Percentiles rank a stretch among this genome's conserved stretches.
Evolutionary conservation across 768 basidiomycete genomes (phyloP).

Genomic region (Calocera viscosa): DNA sequence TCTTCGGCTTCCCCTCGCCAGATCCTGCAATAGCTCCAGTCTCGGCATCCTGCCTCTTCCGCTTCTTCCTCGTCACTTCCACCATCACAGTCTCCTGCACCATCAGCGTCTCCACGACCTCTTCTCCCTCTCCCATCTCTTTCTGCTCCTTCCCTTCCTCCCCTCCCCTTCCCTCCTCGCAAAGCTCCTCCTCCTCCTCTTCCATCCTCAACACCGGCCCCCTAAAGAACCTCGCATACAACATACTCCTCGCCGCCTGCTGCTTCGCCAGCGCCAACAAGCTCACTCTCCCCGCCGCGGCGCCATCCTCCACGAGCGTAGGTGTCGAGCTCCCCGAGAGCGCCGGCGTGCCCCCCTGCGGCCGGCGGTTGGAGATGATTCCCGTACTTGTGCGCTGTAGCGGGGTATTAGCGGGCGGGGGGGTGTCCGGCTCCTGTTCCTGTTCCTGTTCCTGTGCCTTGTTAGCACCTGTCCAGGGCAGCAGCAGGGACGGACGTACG

Average conservation of each 20-base stretch:
- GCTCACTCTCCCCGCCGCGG: conserved; percentile 31
- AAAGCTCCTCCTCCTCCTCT: conserved; percentile 11
- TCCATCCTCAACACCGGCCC: conserved; percentile 40
- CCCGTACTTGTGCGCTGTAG: conserved; percentile 57
- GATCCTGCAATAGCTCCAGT: not conserved
- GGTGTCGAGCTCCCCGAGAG: conserved; percentile 31
- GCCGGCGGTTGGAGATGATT: conserved; percentile 60
- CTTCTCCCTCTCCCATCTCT: conserved; percentile 8
- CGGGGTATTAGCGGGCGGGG: conserved; percentile 15
- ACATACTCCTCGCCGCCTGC: conserved; percentile 56
- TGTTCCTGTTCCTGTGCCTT: not conserved
- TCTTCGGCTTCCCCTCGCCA: not conserved
- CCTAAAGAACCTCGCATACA: conserved; percentile 73
- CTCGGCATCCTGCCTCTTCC: not conserved
- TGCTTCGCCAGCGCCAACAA: conserved; percentile 57
- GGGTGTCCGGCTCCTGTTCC: conserved; percentile 11
- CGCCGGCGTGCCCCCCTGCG: conserved; percentile 39
- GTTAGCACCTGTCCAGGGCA: not conserved
- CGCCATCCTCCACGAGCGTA: conserved; percentile 20
- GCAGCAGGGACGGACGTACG: not conserved
- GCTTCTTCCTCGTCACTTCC: not conserved
- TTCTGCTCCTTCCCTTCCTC: conserved; percentile 11
- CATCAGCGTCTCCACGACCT: not conserved
- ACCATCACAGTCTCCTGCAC: not conserved
- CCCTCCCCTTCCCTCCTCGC: not conserved